Evolutionary conservation across 805 yeast species (phyloP), one percentile per base, ranked within the genome.

Genomic region (Saccharomycopsis oosterbeekiorum): DNA sequence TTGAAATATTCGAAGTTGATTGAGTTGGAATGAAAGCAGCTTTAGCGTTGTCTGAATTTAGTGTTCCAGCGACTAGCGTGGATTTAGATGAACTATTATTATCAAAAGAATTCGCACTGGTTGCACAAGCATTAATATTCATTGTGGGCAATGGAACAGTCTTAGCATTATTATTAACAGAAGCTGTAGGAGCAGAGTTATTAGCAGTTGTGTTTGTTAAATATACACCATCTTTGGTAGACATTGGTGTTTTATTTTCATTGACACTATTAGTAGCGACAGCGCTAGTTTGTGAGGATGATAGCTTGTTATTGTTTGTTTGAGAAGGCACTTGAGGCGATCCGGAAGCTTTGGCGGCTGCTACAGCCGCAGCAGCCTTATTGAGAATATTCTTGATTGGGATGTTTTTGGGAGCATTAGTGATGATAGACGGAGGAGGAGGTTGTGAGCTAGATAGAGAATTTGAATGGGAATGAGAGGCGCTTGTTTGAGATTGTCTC

Each of bases 321-420:
- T 10, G n/a, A 24, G 6, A 15, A 24, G 53, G 6, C 11, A 26
- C 14, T 21, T 47, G 29, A 19, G 53, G n/a, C 14, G 53, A 10
- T 8, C 21, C 21, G 14, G 29, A 39, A 3, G 55, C 26, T 43
- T 57, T 71, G 15, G 77, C 75, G 29, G 77, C 75, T 9, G 68
- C 73, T 10, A 73, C 72, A 2, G 77, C 77, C 42, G 75, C 74
- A 24, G 69, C 71, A 1, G 77, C 75, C 17, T 54, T 54, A 19
- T 39, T 39, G n/a, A 54, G 37, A n/a, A 54, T 47, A 6, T 47
- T 47, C n/a, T 47, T 47, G 34, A 47, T 47, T 21, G 53, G 53
- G 9, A 47, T 47, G 21, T 47, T 47, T 11, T 47, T 47, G 5
- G 53, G 53, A 12, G 53, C 53, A 47, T 47, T 47, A 1, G 53